Base-by-base conservation (phyloP, 1,284 basidiomycete species). In the Leccinum griseonigrum region DNA sequence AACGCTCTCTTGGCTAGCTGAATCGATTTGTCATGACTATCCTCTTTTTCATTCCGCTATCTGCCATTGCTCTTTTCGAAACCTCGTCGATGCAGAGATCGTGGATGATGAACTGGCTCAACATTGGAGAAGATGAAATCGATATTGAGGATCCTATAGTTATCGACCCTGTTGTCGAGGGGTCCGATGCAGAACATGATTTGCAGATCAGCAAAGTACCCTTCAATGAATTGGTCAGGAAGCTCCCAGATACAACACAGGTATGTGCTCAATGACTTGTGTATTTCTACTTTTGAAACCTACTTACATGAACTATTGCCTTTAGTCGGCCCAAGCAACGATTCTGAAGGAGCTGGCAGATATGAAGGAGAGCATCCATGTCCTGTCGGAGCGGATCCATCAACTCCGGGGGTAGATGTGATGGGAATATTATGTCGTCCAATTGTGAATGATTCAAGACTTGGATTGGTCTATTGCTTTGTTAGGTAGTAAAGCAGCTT, bases 21-120 rank as follows among this genome's bases (percentile, higher is more conserved):
- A 97, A 97, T 75, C 86, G 88, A 56, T 72, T 80, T 66, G 79
- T 94, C 57, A 95, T 98, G 93, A 75, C 79, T 16, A 67, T 83
- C 46, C 64, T 97, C 16, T 97, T 97, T 80, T 91, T 90, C 76
- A 65, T 94, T 50, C 94, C 94, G 0, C 79, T 97, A 38, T 77
- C 81, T 3, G 48, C 81, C 14, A 91, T 97, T 66, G 91, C 92
- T 0, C 68, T 95, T 26, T 91, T 82, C 71, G 95, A 97, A 76
- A 82, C 89, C 70, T 86, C 59, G 72, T 83, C 61, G 70, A 74
- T 74, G 50, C 83, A 83, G 61, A 83, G 86, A 66, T 76, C 78
- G 11, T 89, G 91, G 85, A 76, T 91, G 72, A 82, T 83, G 51
- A 85, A 83, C 64, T 91, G 91, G 85, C 81, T 91, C 62, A 72